Percentiles rank a stretch among this genome's conserved stretches.
These are phyloP conservation scores for Boletus subparvulus DNA, from an alignment of 768 basidiomycete genomes.

Conservation along the genomic window DNA sequence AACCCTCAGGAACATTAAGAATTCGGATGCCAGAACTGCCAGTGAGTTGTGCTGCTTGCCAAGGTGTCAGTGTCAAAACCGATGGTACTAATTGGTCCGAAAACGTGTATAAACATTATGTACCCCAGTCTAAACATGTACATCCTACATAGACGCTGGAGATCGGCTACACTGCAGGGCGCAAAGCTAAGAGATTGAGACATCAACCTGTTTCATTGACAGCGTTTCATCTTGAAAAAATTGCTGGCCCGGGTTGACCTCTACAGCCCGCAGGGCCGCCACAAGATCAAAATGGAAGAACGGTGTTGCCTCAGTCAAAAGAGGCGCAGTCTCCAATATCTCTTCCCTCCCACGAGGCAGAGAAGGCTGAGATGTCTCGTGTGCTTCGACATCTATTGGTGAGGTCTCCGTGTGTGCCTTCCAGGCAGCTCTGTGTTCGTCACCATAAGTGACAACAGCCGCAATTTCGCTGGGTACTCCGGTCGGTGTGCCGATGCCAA, in stretches of 20 bases:
- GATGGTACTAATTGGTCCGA: neutral
- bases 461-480: slow-evolving; percentile 63
- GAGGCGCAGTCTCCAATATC: slow-evolving; percentile 21
- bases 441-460: slow-evolving; percentile 65
- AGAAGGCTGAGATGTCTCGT: slow-evolving; percentile 21
- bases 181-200: neutral
- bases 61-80: neutral
- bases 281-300: slow-evolving; percentile 91
- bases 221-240: slow-evolving; percentile 5
- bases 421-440: slow-evolving; percentile 38
- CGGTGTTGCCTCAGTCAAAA: slow-evolving; percentile 60
- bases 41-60: no score
- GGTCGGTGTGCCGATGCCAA: slow-evolving; percentile 65
- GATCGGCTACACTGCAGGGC: neutral
- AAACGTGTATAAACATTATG: neutral
- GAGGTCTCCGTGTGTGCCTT: neutral
- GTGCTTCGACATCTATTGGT: slow-evolving; percentile 35
- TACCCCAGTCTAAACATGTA: neutral
- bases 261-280: slow-evolving; percentile 69
- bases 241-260: slow-evolving; percentile 34
- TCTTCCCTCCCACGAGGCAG: neutral
- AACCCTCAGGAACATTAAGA: slow-evolving; percentile 11
- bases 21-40: neutral
- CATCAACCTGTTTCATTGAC: slow-evolving; percentile 10
- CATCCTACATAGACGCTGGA: neutral